Base-by-base conservation (phyloP, 2,329 filamentous ascomycete genomes). In the Colletotrichum gloeosporioides region DNA sequence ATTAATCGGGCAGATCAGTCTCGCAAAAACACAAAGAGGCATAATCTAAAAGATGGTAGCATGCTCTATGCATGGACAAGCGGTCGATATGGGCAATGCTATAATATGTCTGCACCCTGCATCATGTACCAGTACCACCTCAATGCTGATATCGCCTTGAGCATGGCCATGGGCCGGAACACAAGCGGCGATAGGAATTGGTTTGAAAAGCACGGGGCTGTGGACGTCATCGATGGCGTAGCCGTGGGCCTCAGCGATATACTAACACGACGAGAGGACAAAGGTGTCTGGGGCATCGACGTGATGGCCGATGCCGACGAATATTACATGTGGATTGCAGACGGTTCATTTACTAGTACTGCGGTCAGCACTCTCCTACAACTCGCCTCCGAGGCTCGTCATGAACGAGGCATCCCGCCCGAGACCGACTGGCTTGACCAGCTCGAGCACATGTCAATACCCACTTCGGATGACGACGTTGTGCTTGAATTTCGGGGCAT, bases 121-220 rank as follows among this genome's bases (percentile, higher is more conserved):
- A 93, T 92, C 80, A 92, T 94, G 81, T 94, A 94, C 79, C 88
- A 95, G 80, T 95, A 94, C 78, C 93, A 94, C 79, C 79, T 94
- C 61, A 94, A 94, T 78, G 92, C 92, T 6, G 93, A 94, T 76
- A 93, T 94, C 78, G 92, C 90, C 1, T 84, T 94, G 27, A 78
- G 79, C 18, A 66, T 82, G 55, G 65, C 79, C 67, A 82, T 81
- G 72, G 78, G 79, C 18, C 77, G 79, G 75, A 79, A 81, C 29
- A 77, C 78, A 1, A 81, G 78, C 62, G 81, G 81, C 4, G 78
- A 82, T 62, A 79, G 70, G 49, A 3, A 34, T 16, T 78, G 77
- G 76, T 78, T 76, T 44, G 39, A 71, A 16, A 49, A 59, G n/a
- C 25, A 73, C 36, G 77, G 57, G 57, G 57, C 57, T 61, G 57